Percentiles rank a stretch among this genome's conserved stretches.
These are phyloP conservation scores for Helminthosporium solani DNA, from an alignment of 2,329 filamentous ascomycete species.

Conservation along the genomic window DNA sequence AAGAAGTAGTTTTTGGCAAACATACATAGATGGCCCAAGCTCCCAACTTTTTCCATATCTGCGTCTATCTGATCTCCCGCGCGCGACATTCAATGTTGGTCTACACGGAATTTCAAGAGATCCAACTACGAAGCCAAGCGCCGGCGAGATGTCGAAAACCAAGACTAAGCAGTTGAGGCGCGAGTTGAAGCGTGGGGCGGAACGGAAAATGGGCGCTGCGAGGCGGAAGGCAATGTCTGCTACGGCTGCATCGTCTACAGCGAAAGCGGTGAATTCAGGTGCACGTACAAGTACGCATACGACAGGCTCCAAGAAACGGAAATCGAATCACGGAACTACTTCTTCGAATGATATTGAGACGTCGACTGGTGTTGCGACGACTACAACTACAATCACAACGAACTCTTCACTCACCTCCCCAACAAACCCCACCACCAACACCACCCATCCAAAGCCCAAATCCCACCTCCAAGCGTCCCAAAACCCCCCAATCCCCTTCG, in stretches of 20 bases:
- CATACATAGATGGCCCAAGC: constrained; percentile 35
- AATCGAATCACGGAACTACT: constrained; percentile 9
- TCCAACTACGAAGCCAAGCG: not conserved
- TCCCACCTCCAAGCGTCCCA: constrained; percentile 27
- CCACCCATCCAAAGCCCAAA: no score
- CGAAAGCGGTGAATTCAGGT: no score
- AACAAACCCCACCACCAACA: constrained; percentile 16
- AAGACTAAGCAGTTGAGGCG: constrained; percentile 38
- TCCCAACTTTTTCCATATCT: constrained; percentile 15
- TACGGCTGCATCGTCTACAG: constrained; percentile 5
- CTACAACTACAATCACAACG: constrained; percentile 11
- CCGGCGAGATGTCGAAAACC: constrained; percentile 37
- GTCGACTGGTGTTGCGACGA: no score
- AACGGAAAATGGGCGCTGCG: constrained; percentile 27
- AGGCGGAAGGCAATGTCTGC: constrained; percentile 19
- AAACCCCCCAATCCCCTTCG: constrained; percentile 66
- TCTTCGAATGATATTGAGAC: no score
- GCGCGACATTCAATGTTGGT: constrained; percentile 17
- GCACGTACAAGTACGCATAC: no score
- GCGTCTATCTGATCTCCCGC: no score
- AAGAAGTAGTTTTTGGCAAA: no score
- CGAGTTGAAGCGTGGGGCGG: constrained; percentile 36
- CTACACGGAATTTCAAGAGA: constrained; percentile 4
- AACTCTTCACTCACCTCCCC: constrained; percentile 16
- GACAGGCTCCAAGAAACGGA: constrained; percentile 15